Base-by-base conservation (phyloP, 108 stramenopile genomes). In the Skeletonema marinoi region DNA sequence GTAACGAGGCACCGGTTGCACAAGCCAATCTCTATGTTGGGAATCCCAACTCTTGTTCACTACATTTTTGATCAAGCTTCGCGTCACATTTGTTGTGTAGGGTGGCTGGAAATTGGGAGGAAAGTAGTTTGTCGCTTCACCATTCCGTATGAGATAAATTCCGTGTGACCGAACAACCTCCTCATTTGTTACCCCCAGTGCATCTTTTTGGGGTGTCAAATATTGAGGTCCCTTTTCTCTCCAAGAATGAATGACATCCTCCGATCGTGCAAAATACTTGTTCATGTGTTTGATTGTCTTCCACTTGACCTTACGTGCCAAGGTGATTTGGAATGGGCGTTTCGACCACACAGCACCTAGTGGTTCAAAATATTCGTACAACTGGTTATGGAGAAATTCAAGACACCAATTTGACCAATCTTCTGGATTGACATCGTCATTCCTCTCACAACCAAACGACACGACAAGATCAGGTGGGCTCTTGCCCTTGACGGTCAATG, bases 221-320 rank as follows among this genome's bases (percentile, higher is more conserved):
- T 86, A 92, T 76, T 93, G 92, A 33, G 95, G 92, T 68, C 95
- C 95, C 66, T 86, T 90, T 74, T 93, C 92, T 78, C 91, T 80
- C 95, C 95, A 96, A 29, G 86, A 85, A 80, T 96, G 87, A 60
- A 96, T 86, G 36, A 93, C 91, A 31, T 88, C 79, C 78, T 96
- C 92, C 2, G 91, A 88, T 44, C 89, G 90, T 12, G 92, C 87
- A 88, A 96, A 96, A 78, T 92, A 96, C 61, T 91, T 90, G 80
- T 96, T 93, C 95, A 96, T 96, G 67, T 96, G 95, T 71, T 96
- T 96, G 65, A 92, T 90, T 42, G 95, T 96, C 77, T 87, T 92
- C 95, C 95, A 96, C 42, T 88, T 78, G 36, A 96, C 95, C 41
- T 92, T 90, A 62, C 82, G 85, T 6, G 95, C 95, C 9, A 96